A percentile compares a stretch with the other conserved stretches of the same genome.
phyloP scores from a whole-genome alignment of 257 asterid genomes.

The Przewalskia tangutica region DNA sequence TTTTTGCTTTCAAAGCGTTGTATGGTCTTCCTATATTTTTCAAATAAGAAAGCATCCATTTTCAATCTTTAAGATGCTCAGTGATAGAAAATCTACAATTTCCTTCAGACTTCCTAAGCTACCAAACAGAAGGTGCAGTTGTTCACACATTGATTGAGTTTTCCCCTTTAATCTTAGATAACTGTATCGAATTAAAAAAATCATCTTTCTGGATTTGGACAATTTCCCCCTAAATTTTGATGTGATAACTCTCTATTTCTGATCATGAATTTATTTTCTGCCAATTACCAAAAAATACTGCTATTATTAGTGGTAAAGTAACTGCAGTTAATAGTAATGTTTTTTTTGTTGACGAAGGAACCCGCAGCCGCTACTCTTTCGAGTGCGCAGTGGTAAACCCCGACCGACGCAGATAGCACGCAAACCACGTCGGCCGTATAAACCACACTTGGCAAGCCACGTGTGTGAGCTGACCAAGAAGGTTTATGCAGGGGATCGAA shows the following conservation, averaged over 20 bases:
- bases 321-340: neutral
- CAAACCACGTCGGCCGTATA: no score
- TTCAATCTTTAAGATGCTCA: neutral
- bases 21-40: neutral
- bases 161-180: neutral
- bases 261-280: neutral
- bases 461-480: no score
- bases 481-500: no score
- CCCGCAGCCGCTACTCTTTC: no score
- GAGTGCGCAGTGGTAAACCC: no score
- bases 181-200: neutral
- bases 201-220: neutral
- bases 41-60: neutral
- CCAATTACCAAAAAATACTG: neutral
- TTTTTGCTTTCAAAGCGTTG: neutral
- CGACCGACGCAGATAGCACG: no score
- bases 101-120: neutral
- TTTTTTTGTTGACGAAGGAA: no score
- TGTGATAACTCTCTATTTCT: neutral
- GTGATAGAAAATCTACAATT: neutral
- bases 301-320: constrained; percentile 1
- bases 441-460: no score
- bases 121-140: neutral
- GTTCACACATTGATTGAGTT: neutral
- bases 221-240: neutral